Percentiles rank a stretch among this genome's conserved stretches.
These are phyloP conservation scores for Rhododendron ovatum DNA, from an alignment of 148 eudicot genomes.

Conservation along the genomic window DNA sequence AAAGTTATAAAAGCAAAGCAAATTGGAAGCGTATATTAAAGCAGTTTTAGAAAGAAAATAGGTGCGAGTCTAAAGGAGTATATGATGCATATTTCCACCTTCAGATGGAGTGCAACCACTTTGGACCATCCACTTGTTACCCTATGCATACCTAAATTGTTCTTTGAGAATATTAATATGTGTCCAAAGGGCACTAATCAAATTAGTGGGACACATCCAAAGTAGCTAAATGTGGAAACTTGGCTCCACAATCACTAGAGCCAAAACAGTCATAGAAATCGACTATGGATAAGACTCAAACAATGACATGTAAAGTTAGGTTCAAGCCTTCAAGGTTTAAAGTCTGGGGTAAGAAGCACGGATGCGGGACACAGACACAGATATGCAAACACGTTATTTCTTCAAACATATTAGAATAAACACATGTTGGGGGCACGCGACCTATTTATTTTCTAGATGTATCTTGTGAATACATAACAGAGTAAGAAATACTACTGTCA, in stretches of 20 bases:
- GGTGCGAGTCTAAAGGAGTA: background rate
- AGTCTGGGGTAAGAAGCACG: background rate
- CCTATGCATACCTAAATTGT: background rate
- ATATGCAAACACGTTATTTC: background rate
- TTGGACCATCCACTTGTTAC: conserved; percentile 1
- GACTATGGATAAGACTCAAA: background rate
- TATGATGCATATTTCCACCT: background rate
- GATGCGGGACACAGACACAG: background rate
- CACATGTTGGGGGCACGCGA: background rate
- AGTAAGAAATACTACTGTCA: background rate
- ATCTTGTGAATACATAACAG: background rate
- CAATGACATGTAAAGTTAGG: background rate
- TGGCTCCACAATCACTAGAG: background rate
- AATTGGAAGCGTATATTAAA: background rate
- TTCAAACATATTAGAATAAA: background rate
- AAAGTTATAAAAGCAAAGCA: background rate
- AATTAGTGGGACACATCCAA: background rate
- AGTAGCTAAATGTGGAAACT: background rate
- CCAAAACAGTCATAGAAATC: background rate
- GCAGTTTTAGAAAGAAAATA: background rate
- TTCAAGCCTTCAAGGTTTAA: background rate
- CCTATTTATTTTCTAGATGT: background rate
- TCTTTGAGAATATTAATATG: background rate
- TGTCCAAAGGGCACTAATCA: conserved; percentile 2
- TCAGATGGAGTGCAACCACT: background rate